Conservation (phyloP, 345 rosid species). For the Eucalyptus lansdowneana region DNA sequence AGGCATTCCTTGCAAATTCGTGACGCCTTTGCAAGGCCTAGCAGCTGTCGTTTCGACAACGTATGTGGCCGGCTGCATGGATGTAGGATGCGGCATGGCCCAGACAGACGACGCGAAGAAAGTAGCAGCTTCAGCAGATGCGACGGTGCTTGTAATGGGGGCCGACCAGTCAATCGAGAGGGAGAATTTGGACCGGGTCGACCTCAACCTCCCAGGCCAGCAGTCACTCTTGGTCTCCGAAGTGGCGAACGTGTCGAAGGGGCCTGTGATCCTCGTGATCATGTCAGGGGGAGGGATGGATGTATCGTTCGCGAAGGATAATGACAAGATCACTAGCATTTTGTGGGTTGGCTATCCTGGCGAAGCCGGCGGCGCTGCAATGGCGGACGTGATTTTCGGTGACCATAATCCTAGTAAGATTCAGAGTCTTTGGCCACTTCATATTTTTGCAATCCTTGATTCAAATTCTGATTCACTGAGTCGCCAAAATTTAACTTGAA, state of each 20-base stretch:
- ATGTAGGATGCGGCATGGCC: conserved; percentile 49
- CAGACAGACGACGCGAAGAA: conserved; percentile 47
- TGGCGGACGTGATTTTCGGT: conserved; percentile 77
- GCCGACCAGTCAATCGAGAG: conserved; percentile 66
- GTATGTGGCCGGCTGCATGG: conserved; percentile 53
- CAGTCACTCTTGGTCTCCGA: conserved; percentile 46
- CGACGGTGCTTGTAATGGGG: conserved; percentile 67
- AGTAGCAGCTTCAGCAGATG: conserved; percentile 54
- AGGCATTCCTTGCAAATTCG: conserved; percentile 84
- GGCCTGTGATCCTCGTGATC: conserved; percentile 82
- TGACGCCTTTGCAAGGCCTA: conserved; percentile 74
- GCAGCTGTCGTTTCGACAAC: conserved; percentile 40
- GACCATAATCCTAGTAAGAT: conserved; percentile 67
- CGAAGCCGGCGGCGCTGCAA: conserved; percentile 83
- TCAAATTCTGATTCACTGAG: background rate
- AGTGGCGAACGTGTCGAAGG: conserved; percentile 65
- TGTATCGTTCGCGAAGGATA: conserved; percentile 54
- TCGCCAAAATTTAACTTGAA: background rate
- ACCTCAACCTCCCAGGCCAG: conserved; percentile 66
- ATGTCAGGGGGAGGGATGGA: conserved; percentile 98
- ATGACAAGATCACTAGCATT: conserved; percentile 53
- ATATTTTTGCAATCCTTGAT: background rate
- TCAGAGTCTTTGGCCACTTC: background rate
- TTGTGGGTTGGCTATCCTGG: conserved; percentile 97
- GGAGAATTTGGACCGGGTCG: conserved; percentile 57